These are phyloP conservation scores for Flaveria trinervia DNA, from an alignment of 129 eudicot genomes.

Conservation along the genomic window DNA sequence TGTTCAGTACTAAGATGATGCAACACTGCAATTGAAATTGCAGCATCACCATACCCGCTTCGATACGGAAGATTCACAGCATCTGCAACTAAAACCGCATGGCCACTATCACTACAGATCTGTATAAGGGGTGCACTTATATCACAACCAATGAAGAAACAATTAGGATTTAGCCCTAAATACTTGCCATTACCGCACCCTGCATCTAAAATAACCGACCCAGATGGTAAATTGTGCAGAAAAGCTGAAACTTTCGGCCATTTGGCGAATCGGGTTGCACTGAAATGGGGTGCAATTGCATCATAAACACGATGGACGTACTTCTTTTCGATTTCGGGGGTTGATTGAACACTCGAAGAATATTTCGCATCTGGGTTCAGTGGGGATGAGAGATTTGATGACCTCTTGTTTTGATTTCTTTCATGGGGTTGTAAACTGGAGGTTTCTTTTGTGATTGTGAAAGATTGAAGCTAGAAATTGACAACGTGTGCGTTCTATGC, in stretches of 20 bases:
- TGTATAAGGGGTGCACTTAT: conserved; percentile 76
- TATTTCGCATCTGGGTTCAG: conserved; percentile 10
- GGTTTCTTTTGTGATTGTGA: too few species aligned
- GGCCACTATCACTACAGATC: conserved; percentile 75
- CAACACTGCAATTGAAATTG: conserved; percentile 90
- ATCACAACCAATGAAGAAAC: conserved; percentile 89
- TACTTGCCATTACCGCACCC: conserved; percentile 99
- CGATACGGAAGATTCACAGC: conserved; percentile 90
- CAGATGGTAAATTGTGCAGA: conserved; percentile 54
- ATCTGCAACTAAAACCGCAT: conserved; percentile 88
- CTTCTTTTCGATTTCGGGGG: conserved; percentile 95
- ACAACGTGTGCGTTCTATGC: too few species aligned
- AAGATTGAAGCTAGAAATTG: too few species aligned
- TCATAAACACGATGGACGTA: conserved; percentile 96
- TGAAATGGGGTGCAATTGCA: conserved; percentile 98
- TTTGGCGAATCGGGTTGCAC: conserved; percentile 89
- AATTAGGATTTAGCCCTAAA: conserved; percentile 62
- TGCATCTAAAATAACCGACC: conserved; percentile 83
- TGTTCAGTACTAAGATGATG: conserved; percentile 87
- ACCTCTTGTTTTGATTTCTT: conserved; percentile 28
- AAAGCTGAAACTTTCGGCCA: conserved; percentile 94
- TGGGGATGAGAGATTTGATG: conserved; percentile 4
- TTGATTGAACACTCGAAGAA: conserved; percentile 48
- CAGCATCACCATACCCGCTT: conserved; percentile 80
- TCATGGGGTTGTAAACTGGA: conserved; percentile 16